Percentiles rank a stretch among this genome's conserved stretches.
phyloP scores from a whole-genome alignment of 148 eudicot genomes.

The Vaccinium corymbosum region DNA sequence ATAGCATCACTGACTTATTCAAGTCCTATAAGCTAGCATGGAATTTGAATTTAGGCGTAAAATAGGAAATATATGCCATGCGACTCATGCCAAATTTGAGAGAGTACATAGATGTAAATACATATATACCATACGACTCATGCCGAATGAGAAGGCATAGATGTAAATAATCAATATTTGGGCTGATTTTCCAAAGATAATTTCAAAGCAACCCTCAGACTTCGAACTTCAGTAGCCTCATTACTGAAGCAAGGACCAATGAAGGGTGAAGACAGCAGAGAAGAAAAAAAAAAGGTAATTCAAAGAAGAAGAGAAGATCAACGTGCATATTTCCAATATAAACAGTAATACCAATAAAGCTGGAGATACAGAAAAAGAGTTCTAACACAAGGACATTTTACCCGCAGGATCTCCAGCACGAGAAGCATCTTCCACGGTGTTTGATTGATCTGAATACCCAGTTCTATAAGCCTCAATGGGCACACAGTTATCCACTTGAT shows the following conservation, averaged over 20 bases:
- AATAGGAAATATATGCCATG: background rate
- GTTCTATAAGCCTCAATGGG: conserved; percentile 26
- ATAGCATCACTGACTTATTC: background rate
- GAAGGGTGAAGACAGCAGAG: background rate
- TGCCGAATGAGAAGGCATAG: background rate
- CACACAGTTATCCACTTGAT: conserved; percentile 24
- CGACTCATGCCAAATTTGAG: background rate
- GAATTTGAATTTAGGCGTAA: too few relatives aligned
- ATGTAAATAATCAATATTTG: background rate
- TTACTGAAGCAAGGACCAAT: background rate
- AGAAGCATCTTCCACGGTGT: background rate
- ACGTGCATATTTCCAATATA: background rate
- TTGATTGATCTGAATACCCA: conserved; percentile 18
- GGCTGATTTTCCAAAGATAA: background rate
- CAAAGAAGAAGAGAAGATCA: background rate
- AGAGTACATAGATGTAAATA: background rate
- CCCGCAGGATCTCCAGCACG: conserved; percentile 13
- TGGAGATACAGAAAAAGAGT: background rate
- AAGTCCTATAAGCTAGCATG: background rate
- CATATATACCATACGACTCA: too few relatives aligned
- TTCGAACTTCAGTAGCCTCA: background rate
- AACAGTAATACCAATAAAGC: background rate
- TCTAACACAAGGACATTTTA: background rate
- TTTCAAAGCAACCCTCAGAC: background rate
- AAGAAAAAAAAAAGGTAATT: background rate